phyloP scores from a whole-genome alignment of 192 early-diverging fungal genomes.

The Entomortierella chlamydospora region DNA sequence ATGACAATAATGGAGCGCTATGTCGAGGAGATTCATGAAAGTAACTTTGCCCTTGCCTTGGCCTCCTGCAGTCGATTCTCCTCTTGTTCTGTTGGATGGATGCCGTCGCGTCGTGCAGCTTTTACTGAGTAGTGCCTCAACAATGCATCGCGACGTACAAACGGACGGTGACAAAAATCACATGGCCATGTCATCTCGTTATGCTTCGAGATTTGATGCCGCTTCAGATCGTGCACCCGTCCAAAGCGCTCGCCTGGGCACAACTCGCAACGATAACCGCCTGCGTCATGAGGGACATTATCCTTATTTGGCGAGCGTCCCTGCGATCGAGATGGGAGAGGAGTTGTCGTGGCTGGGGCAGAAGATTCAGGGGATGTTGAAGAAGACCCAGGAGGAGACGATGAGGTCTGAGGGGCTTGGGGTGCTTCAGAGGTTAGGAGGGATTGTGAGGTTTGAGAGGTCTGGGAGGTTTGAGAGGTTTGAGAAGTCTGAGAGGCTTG shows the following conservation, averaged over 20 bases:
- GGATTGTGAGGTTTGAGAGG: not conserved
- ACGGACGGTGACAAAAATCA: constrained; percentile 51
- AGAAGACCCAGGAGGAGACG: not conserved
- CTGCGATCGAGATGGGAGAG: not conserved
- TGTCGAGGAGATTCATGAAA: constrained; percentile 8
- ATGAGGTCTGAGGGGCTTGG: not conserved
- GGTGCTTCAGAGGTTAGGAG: not conserved
- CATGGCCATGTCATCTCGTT: constrained; percentile 56
- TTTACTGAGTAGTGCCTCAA: constrained; percentile 48
- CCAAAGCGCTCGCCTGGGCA: constrained; percentile 53
- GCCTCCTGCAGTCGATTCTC: constrained; percentile 40
- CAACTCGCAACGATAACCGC: constrained; percentile 43
- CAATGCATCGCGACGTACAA: constrained; percentile 46
- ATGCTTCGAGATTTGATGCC: constrained; percentile 52
- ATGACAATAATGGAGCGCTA: not conserved
- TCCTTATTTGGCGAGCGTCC: not conserved
- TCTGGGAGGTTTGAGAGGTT: not conserved
- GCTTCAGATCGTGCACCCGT: constrained; percentile 48
- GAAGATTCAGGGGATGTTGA: not conserved
- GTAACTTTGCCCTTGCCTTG: constrained; percentile 40
- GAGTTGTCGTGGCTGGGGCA: not conserved
- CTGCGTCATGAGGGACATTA: constrained; percentile 9
- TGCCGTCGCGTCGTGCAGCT: constrained; percentile 37
- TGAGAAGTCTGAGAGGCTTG: not conserved
- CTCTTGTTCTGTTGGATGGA: constrained; percentile 43